Conservation (phyloP, 371 early-diverging fungal genomes). For the Scutellospora calospora region DNA sequence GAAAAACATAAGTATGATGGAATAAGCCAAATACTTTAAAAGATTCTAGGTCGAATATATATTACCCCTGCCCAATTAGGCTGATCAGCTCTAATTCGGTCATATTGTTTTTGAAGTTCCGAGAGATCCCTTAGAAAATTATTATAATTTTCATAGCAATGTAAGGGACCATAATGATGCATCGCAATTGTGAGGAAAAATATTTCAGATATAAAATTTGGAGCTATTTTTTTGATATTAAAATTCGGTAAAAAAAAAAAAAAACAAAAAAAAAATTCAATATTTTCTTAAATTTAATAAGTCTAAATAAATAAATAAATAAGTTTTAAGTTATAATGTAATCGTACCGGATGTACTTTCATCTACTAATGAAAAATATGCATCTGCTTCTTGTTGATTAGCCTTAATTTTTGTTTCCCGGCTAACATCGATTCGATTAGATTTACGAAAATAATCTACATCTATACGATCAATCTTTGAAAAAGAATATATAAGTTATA, state of each 20-base stretch:
- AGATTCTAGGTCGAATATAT: no score
- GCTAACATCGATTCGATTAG: constrained; percentile 62
- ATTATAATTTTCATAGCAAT: constrained; percentile 72
- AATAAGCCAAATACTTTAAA: not conserved
- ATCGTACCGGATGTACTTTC: not conserved
- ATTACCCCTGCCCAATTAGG: constrained; percentile 54
- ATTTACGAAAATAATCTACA: constrained; percentile 66
- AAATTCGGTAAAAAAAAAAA: not conserved
- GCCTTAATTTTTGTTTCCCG: constrained; percentile 87
- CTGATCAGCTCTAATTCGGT: constrained; percentile 62
- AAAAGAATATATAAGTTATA: not conserved
- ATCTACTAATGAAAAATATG: constrained; percentile 52
- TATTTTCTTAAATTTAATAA: no score
- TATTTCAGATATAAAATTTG: constrained; percentile 89
- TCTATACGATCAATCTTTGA: constrained; percentile 75
- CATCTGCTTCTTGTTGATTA: constrained; percentile 74
- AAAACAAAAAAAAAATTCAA: not conserved
- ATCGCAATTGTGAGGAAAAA: constrained; percentile 83
- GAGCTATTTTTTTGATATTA: constrained; percentile 38
- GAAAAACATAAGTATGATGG: not conserved
- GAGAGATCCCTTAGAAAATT: constrained; percentile 70
- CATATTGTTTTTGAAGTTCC: constrained; percentile 67
- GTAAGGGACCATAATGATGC: constrained; percentile 84
- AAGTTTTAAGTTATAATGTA: not conserved
- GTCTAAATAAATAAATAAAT: no score